Conservation (phyloP, 345 rosid species). For the Microthlaspi erraticum region DNA sequence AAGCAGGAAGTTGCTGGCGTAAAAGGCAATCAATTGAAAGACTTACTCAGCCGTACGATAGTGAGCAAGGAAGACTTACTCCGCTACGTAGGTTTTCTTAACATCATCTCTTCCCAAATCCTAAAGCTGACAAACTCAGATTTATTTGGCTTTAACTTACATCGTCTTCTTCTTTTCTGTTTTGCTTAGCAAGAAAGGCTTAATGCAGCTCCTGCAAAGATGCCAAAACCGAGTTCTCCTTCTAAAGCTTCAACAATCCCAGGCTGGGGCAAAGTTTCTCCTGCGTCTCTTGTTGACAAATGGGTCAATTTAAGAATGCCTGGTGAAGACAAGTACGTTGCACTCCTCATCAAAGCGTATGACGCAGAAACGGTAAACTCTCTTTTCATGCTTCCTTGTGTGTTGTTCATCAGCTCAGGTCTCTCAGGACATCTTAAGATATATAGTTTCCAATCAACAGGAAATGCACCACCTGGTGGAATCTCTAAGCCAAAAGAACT, state of each 20-base stretch:
- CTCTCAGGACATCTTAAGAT: conserved; percentile 32
- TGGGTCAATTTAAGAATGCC: conserved; percentile 1
- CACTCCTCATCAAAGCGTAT: conserved; percentile 16
- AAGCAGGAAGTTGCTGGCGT: not conserved
- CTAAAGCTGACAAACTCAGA: conserved; percentile 6
- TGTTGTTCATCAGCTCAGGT: conserved; percentile 30
- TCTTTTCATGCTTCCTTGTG: conserved; percentile 20
- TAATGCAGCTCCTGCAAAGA: conserved; percentile 12
- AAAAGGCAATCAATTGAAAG: not conserved
- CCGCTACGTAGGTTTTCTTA: conserved; percentile 7
- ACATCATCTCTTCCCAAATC: conserved; percentile 17
- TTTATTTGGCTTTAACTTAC: conserved; percentile 6
- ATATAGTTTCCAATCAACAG: conserved; percentile 25
- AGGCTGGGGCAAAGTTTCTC: conserved; percentile 38
- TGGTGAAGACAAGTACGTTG: not conserved
- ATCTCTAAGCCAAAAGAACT: not conserved
- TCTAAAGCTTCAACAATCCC: conserved; percentile 3
- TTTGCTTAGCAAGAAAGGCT: conserved; percentile 31
- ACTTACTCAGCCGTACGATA: not conserved
- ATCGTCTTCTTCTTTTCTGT: not conserved
- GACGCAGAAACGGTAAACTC: conserved; percentile 29
- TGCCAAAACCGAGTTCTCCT: conserved; percentile 15
- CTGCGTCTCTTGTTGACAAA: conserved; percentile 29
- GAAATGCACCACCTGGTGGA: conserved; percentile 25
- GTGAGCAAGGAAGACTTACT: not conserved